Percentiles rank a stretch among this genome's conserved stretches.
Conservation (phyloP, 179 eudicot genomes). For the Corrigiola litoralis region DNA sequence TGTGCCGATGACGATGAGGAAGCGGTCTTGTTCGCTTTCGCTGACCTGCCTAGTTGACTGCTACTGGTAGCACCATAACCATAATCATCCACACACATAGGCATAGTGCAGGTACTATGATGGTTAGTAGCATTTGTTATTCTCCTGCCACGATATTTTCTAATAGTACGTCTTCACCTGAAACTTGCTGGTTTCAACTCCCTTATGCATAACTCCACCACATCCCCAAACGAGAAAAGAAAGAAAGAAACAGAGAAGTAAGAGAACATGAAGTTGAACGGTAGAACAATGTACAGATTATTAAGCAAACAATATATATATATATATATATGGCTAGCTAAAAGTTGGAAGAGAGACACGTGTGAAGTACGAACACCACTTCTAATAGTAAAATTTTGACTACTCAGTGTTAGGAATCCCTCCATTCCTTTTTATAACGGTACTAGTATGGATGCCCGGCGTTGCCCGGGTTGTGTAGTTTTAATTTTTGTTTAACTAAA, state of each 20-base stretch:
- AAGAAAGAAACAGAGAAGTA: not conserved
- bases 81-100: not conserved
- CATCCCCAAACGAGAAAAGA: not conserved
- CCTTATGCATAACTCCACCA: conserved; percentile 8
- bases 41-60: not conserved
- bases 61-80: not conserved
- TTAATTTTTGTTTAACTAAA: too few relatives aligned
- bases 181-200: not conserved
- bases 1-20: not conserved
- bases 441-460: too few relatives aligned
- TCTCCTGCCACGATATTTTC: not conserved
- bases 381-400: too few relatives aligned
- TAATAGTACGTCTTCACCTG: not conserved
- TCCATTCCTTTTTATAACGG: too few relatives aligned
- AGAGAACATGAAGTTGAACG: too few relatives aligned
- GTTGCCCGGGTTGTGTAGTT: too few relatives aligned
- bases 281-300: too few relatives aligned
- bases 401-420: too few relatives aligned
- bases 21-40: not conserved
- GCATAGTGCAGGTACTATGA: not conserved
- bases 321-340: not conserved
- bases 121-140: not conserved
- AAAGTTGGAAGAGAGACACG: too few relatives aligned
- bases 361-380: too few relatives aligned
- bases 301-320: too few relatives aligned